phyloP scores from a whole-genome alignment of 2,329 filamentous ascomycete species.

The Pseudogymnoascus verrucosus region DNA sequence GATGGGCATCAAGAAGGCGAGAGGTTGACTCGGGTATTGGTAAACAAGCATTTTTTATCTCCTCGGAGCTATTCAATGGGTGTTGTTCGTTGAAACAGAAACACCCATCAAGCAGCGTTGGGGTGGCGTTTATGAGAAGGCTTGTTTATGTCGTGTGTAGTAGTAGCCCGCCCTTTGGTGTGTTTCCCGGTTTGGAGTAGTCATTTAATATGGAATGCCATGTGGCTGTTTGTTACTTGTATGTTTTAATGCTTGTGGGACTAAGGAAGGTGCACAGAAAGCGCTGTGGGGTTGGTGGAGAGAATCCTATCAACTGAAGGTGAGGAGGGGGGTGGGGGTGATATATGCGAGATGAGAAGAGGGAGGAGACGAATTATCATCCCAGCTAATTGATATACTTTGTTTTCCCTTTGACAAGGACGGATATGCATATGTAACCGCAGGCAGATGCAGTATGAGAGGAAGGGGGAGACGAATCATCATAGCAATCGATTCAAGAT shows the following conservation, averaged over 20 bases:
- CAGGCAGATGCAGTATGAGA: background rate
- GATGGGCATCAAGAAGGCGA: background rate
- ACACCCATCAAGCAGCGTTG: background rate
- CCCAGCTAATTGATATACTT: background rate
- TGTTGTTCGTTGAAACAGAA: no score
- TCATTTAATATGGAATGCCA: background rate
- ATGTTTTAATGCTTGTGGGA: background rate
- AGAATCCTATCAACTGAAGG: no score
- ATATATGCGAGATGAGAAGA: background rate
- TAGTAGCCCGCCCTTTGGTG: no score
- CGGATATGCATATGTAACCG: background rate
- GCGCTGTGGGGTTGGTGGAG: background rate
- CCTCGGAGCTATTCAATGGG: background rate
- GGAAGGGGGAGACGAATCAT: background rate
- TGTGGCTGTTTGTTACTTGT: background rate
- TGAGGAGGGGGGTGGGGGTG: background rate
- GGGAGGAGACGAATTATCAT: background rate
- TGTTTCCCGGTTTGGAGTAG: background rate
- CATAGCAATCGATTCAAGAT: background rate
- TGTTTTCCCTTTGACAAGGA: no score
- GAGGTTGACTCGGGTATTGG: background rate
- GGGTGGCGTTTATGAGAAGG: background rate
- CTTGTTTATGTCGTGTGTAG: no score
- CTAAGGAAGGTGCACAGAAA: background rate
- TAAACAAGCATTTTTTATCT: background rate